Conservation (phyloP, 306 rosid genomes). For the Hippophae tibetana region DNA sequence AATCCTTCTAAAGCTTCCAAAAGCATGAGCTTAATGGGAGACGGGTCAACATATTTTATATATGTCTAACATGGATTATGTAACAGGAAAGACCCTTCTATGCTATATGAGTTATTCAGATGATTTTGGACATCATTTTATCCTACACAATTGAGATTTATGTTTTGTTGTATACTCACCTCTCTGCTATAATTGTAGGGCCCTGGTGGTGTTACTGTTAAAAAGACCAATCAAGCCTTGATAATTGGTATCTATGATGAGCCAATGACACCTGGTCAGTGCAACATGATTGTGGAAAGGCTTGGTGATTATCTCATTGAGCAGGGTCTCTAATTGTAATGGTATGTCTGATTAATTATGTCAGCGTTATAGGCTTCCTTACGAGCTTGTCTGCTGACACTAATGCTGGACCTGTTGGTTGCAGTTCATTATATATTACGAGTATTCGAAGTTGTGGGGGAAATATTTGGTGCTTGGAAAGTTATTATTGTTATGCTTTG, state of each 20-base stretch:
- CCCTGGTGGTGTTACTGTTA: slow-evolving; percentile 77
- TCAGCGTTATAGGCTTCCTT: slow-evolving; percentile 28
- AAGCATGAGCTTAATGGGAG: no score
- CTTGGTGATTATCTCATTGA: slow-evolving; percentile 83
- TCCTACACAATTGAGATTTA: neutral
- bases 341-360: slow-evolving; percentile 24
- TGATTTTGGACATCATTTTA: no score
- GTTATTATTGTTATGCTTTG: slow-evolving; percentile 35
- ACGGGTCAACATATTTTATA: no score
- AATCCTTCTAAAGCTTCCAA: no score
- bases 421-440: slow-evolving; percentile 41
- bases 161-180: neutral
- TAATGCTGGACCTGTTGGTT: slow-evolving; percentile 35
- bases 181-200: slow-evolving; percentile 41
- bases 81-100: no score
- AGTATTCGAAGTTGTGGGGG: slow-evolving; percentile 28
- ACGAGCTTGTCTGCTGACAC: slow-evolving; percentile 14
- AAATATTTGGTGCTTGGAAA: slow-evolving; percentile 56
- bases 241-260: slow-evolving; percentile 78
- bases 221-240: slow-evolving; percentile 59
- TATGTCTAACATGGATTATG: no score
- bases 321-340: slow-evolving; percentile 48
- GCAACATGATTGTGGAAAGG: slow-evolving; percentile 92
- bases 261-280: slow-evolving; percentile 80
- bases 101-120: no score